Conservation (phyloP, 2,329 filamentous ascomycete genomes). For the Colletotrichum sp. region DNA sequence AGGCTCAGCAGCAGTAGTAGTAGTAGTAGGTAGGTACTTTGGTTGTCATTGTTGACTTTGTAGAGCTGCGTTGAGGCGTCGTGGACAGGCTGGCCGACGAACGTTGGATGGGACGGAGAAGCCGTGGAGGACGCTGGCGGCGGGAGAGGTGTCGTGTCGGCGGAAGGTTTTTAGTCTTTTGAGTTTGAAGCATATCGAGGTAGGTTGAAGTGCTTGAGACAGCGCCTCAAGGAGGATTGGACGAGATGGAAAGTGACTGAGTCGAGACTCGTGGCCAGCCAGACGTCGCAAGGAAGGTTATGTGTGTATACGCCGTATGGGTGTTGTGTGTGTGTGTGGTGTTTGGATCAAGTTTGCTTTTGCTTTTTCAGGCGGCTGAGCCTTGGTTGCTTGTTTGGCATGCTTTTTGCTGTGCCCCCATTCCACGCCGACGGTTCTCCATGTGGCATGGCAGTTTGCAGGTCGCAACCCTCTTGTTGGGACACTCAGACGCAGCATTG, state of each 20-base stretch:
- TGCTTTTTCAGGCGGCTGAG: not conserved
- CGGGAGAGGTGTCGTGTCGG: not conserved
- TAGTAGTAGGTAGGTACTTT: not conserved
- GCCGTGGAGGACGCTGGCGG: not conserved
- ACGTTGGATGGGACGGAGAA: not conserved
- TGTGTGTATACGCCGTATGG: too few species aligned
- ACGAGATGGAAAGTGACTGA: not conserved
- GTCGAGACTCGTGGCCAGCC: not conserved
- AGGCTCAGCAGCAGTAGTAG: not conserved
- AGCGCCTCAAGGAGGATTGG: not conserved
- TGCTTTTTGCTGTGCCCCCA: not conserved
- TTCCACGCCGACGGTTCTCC: not conserved
- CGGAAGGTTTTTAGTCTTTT: not conserved
- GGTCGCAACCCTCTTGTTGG: not conserved
- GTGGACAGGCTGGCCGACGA: not conserved
- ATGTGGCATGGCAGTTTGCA: slow-evolving; percentile 10
- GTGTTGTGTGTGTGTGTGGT: not conserved
- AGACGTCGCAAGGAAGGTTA: not conserved
- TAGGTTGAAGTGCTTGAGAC: not conserved
- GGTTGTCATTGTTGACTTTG: not conserved
- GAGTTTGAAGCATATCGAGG: slow-evolving; percentile 6
- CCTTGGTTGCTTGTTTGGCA: not conserved
- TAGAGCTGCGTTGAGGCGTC: not conserved
- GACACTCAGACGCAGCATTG: not conserved
- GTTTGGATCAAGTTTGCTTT: not conserved